Evolutionary conservation across 2,329 filamentous ascomycete species (phyloP), one percentile per base, ranked within the genome.

Genomic region (Aspergillus sp.): DNA sequence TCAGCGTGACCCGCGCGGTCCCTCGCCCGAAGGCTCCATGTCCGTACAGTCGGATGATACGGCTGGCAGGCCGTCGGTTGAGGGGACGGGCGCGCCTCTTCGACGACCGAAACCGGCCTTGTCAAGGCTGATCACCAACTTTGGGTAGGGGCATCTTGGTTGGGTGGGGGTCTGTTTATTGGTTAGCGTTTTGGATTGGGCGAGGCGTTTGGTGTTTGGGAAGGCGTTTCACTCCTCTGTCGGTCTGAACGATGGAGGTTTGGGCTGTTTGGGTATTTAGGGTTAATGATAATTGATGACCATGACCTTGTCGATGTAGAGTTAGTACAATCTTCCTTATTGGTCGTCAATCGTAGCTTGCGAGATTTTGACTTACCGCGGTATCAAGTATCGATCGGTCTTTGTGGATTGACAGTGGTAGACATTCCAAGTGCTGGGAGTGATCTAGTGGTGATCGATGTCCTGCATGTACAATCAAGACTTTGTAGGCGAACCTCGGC

Each of bases 81-180:
- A 49, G 42, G 56, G 49, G 10, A 43, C 40, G 6, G 44, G 53
- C 29, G 51, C 55, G 7, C 59, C 60, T 2, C 40, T 17, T 40
- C 58, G 62, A 48, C 60, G 58, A 40, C 62, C 67, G 29, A 72
- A 70, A 45, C 70, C 70, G 14, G 66, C 69, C 9, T 50, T 73
- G 21, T 68, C 70, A 21, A 64, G 63, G 44, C 50, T 73, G 49
- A 65, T 72, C 48, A 73, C 70, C 21, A 69, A 69, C 49, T 66
- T 70, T 43, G 53, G 58, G 25, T 64, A 58, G 56, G 49, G 52
- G 40, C 6, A 20, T 14, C 45, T 13, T 44, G 40, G 38, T 45
- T 49, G 43, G 49, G 31, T 41, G 46, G 21, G 29, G 45, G 14
- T 29, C 23, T 20, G 38, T n/a, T 38, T 38, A n/a, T 38, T 38